Evolutionary conservation across 768 basidiomycete genomes (phyloP).

Genomic region (Leccinum sublutescens): DNA sequence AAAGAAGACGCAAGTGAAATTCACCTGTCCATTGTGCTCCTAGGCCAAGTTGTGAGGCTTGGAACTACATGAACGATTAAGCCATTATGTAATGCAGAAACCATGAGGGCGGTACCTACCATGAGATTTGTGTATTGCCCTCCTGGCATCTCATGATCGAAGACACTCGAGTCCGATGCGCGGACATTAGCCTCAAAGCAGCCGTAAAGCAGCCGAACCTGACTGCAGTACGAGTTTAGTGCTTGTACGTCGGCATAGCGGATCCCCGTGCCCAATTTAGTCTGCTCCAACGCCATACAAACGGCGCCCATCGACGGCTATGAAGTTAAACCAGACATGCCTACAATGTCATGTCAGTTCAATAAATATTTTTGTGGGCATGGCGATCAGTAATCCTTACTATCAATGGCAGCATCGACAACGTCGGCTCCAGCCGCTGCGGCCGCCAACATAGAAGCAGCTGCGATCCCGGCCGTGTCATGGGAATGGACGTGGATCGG

Average conservation of each 20-base stretch:
- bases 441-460: slow-evolving; percentile 95
- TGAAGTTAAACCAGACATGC: slow-evolving; percentile 97
- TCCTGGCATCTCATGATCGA: slow-evolving; percentile 99
- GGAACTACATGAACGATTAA: slow-evolving; percentile 64
- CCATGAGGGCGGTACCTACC: slow-evolving; percentile 46
- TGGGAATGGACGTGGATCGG: slow-evolving; percentile 99
- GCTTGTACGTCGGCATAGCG: slow-evolving; percentile 96
- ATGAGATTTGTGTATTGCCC: slow-evolving; percentile 94
- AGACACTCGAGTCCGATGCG: slow-evolving; percentile 96
- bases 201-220: slow-evolving; percentile 90
- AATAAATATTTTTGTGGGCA: slow-evolving; percentile 6
- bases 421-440: slow-evolving; percentile 98
- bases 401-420: slow-evolving; percentile 97
- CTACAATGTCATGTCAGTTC: slow-evolving; percentile 39
- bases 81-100: slow-evolving; percentile 16
- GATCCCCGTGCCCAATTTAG: slow-evolving; percentile 90
- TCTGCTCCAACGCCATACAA: slow-evolving; percentile 93
- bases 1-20: slow-evolving; percentile 14
- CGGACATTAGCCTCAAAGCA: slow-evolving; percentile 99
- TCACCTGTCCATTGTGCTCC: slow-evolving; percentile 93
- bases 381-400: slow-evolving; percentile 45
- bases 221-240: slow-evolving; percentile 97
- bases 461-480: slow-evolving; percentile 97
- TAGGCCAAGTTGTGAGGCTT: slow-evolving; percentile 94
- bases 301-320: slow-evolving; percentile 99